Base-by-base conservation (phyloP, 179 eudicot genomes). In the Vitellaria paradoxa region DNA sequence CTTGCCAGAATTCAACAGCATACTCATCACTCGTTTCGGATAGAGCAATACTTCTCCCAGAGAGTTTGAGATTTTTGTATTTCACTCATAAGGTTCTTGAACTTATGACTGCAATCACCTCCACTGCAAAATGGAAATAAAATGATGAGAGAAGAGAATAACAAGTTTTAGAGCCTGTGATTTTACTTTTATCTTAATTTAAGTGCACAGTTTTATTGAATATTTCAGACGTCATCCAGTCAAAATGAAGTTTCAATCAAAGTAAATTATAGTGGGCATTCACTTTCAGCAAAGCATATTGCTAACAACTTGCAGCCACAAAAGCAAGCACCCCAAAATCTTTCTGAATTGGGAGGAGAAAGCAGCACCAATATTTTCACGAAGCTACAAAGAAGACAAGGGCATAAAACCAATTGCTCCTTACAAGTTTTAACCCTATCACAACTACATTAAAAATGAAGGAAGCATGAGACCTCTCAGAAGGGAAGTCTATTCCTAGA, bases 71-170 rank as follows among this genome's bases (percentile, higher is more conserved):
- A 82, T 78, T 88, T 96, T 24, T 88, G 67, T 70, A 96, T 89
- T 72, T 96, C 97, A 78, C 74, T 85, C 99, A 94, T 91, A 65
- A 96, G 94, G 80, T 89, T 91, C 87, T 96, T 96, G 85, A 94
- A 94, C 87, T 87, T 92, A 30, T 79, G 89, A 75, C 97, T 92
- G 86, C 83, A 92, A 78, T 96, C 97, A 72, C 97, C 97, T 79
- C 98, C 97, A 77, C 99, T 96, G 94, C 87, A 84, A 81, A 73
- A 81, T 18, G 10, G 3, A 70, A 20, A 12, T n/a, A 59, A 56
- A 73, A 3, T 37, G 11, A 67, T 23, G 47, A 61, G 73, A 46
- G 20, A 45, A 45, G 5, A 42, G 37, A 30, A 30, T 0, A 30
- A 30, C 37, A 30, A 30, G 37, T 30, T 30, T 2, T 30, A 30